These are phyloP conservation scores for Entomortierella chlamydospora DNA, from an alignment of 192 early-diverging fungal genomes.

Conservation along the genomic window DNA sequence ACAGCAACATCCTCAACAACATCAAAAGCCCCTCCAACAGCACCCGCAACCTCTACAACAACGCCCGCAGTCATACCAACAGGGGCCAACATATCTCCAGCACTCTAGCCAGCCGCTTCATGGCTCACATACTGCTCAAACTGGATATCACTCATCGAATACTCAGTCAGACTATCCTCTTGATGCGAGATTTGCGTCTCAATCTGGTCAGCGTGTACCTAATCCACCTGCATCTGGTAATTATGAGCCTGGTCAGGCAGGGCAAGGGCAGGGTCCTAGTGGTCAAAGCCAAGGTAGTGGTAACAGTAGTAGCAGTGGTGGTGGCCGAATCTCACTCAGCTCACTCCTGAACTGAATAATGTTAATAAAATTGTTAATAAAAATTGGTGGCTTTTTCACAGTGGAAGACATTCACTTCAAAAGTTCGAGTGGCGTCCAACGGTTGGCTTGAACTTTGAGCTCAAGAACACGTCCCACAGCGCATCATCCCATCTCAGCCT, in stretches of 20 bases:
- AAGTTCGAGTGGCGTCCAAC: too few relatives aligned
- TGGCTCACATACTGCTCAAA: slow-evolving; percentile 1
- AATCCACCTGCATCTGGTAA: slow-evolving; percentile 7
- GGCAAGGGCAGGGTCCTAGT: background rate
- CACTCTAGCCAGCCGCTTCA: background rate
- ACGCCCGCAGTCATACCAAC: slow-evolving; percentile 2
- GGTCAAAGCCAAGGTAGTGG: background rate
- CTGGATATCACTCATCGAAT: background rate
- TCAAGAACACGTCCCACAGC: background rate
- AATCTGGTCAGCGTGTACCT: background rate
- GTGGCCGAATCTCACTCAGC: slow-evolving; percentile 32
- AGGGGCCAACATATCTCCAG: background rate
- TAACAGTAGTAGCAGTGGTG: too few relatives aligned
- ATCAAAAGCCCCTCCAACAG: slow-evolving; percentile 15
- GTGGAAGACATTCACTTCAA: too few relatives aligned
- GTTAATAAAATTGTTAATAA: background rate
- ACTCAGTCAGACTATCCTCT: background rate
- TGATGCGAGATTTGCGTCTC: slow-evolving; percentile 9
- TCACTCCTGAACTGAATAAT: slow-evolving; percentile 29
- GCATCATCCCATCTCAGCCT: slow-evolving; percentile 17
- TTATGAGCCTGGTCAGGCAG: background rate
- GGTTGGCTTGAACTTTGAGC: background rate
- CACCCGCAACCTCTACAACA: background rate
- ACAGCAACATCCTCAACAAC: slow-evolving; percentile 4
- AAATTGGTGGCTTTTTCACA: too few relatives aligned